Conservation (phyloP, 2,329 filamentous ascomycete genomes). For the Fusarium nelsonii region DNA sequence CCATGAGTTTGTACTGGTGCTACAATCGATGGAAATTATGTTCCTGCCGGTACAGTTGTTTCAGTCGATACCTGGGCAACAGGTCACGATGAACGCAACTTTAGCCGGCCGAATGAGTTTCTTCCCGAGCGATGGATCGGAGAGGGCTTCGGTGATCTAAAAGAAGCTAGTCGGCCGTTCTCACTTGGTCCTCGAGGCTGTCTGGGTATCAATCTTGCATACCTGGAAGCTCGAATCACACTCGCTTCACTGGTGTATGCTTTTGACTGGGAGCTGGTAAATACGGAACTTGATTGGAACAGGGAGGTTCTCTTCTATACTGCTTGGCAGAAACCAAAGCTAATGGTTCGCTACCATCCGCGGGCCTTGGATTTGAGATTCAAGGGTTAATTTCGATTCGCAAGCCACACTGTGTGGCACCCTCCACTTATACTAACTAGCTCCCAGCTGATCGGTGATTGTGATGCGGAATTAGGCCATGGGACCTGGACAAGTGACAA, state of each 20-base stretch:
- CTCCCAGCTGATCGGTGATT: neutral
- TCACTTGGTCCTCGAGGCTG: constrained; percentile 9
- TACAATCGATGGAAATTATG: constrained; percentile 16
- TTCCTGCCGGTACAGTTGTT: constrained; percentile 25
- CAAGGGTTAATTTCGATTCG: neutral
- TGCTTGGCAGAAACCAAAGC: neutral
- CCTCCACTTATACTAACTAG: neutral
- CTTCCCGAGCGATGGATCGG: constrained; percentile 20
- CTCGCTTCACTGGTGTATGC: constrained; percentile 7
- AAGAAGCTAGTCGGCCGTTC: constrained; percentile 17
- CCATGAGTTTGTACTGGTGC: constrained; percentile 19
- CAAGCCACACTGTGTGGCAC: neutral
- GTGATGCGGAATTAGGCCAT: neutral
- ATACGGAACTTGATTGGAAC: neutral
- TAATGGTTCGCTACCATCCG: neutral
- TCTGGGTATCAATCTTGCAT: constrained; percentile 19
- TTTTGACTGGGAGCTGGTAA: constrained; percentile 15
- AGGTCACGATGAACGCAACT: constrained; percentile 11
- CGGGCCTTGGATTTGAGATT: neutral
- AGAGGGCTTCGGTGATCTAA: constrained; percentile 1
- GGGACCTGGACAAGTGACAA: neutral
- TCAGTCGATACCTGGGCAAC: constrained; percentile 12
- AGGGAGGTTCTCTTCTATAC: neutral
- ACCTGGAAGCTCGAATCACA: neutral
- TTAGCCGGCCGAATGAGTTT: constrained; percentile 5